A percentile compares a stretch with the other conserved stretches of the same genome.
phyloP scores from a whole-genome alignment of 2,329 filamentous ascomycete genomes.

The Trichoderma sp. region DNA sequence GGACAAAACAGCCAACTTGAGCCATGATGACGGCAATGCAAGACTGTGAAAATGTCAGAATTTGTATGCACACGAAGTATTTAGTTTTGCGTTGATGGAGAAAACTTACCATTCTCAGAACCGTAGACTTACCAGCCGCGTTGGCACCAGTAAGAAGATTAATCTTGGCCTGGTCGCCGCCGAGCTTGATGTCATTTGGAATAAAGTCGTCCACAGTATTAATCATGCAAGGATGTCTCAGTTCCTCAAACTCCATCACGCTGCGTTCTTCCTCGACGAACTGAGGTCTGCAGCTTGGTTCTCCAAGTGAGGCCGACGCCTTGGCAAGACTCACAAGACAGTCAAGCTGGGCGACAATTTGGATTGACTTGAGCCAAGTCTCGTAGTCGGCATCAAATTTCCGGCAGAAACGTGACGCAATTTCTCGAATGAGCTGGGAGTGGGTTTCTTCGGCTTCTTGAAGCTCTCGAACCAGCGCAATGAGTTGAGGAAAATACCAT shows the following conservation, averaged over 20 bases:
- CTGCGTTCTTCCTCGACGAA: constrained; percentile 86
- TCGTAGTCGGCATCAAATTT: constrained; percentile 87
- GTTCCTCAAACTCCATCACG: constrained; percentile 86
- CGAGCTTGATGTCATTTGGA: constrained; percentile 88
- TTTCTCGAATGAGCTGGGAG: constrained; percentile 85
- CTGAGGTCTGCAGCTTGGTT: constrained; percentile 84
- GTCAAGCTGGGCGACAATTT: constrained; percentile 88
- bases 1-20: constrained; percentile 92
- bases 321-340: constrained; percentile 93
- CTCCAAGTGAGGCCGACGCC: constrained; percentile 79
- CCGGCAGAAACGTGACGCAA: constrained; percentile 78
- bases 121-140: constrained; percentile 94
- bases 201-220: constrained; percentile 92
- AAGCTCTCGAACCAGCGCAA: constrained; percentile 78
- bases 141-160: constrained; percentile 94
- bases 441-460: constrained; percentile 96
- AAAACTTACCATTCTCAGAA: constrained; percentile 81
- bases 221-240: constrained; percentile 93
- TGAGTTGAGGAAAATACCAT: constrained; percentile 88
- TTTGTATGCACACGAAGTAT: background rate
- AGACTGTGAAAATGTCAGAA: constrained; percentile 58
- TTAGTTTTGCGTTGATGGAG: background rate
- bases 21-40: constrained; percentile 97
- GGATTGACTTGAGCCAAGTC: constrained; percentile 86
- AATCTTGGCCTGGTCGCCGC: constrained; percentile 80